Percentiles rank a stretch among this genome's conserved stretches.
phyloP scores from a whole-genome alignment of 768 basidiomycete species.

The Tylopilus intermedius region DNA sequence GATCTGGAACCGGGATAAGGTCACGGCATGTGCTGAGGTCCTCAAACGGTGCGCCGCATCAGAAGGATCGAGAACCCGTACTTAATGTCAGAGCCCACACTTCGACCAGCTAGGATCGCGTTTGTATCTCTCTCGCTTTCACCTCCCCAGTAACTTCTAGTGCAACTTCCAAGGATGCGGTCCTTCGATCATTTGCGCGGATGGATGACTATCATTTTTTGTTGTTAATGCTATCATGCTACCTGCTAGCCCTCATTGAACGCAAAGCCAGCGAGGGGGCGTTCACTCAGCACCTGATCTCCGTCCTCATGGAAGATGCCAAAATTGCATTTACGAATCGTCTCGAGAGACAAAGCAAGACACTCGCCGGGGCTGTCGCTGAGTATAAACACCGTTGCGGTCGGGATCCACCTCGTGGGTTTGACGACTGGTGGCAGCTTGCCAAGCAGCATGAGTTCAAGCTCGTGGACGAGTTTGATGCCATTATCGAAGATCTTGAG shows the following conservation, averaged over 20 bases:
- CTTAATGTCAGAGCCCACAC: too few species aligned
- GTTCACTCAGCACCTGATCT: slow-evolving; percentile 66
- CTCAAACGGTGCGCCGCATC: too few species aligned
- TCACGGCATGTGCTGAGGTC: too few species aligned
- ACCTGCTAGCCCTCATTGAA: slow-evolving; percentile 36
- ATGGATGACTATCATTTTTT: slow-evolving; percentile 42
- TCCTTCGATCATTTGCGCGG: slow-evolving; percentile 19
- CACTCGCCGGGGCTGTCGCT: slow-evolving; percentile 67
- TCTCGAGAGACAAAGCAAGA: slow-evolving; percentile 72
- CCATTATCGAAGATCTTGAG: slow-evolving; percentile 68
- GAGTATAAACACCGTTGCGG: slow-evolving; percentile 80
- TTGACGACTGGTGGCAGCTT: slow-evolving; percentile 87
- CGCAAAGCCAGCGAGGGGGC: not conserved
- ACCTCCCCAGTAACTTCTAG: not conserved
- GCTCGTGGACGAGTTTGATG: slow-evolving; percentile 88
- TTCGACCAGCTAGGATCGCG: not conserved
- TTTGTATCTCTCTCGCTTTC: too few species aligned
- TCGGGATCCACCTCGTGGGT: slow-evolving; percentile 81
- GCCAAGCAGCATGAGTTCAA: slow-evolving; percentile 65
- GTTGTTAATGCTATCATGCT: slow-evolving; percentile 47
- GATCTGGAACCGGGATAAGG: too few species aligned
- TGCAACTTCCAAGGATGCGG: slow-evolving; percentile 11
- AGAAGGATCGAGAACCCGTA: too few species aligned
- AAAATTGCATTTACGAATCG: slow-evolving; percentile 64
- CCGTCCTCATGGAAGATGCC: slow-evolving; percentile 77